These are phyloP conservation scores for Coffea canephora DNA, from an alignment of 257 asterid genomes.

Conservation along the genomic window DNA sequence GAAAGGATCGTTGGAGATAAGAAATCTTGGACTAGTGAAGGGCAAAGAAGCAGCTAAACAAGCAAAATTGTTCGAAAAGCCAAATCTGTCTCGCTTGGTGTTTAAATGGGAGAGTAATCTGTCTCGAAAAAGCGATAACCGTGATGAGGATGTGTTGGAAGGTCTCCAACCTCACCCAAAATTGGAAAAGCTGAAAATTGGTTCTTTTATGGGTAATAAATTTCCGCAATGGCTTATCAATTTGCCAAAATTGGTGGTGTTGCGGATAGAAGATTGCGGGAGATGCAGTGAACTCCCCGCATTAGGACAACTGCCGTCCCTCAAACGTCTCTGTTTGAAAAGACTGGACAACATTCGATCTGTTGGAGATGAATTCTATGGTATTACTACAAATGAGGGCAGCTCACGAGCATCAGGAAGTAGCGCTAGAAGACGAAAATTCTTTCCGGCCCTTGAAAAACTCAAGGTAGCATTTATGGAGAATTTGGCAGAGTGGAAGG, in stretches of 20 bases:
- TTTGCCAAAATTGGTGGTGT: slow-evolving; percentile 10
- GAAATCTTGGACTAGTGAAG: slow-evolving; percentile 11
- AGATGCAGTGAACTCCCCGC: too few species aligned
- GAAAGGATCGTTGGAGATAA: too few species aligned
- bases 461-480: slow-evolving; percentile 14
- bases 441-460: slow-evolving; percentile 24
- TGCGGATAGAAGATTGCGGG: neutral
- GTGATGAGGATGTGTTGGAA: slow-evolving; percentile 30
- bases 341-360: neutral
- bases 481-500: slow-evolving; percentile 26
- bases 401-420: neutral
- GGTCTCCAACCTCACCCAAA: slow-evolving; percentile 38
- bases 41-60: slow-evolving; percentile 16
- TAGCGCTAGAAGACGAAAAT: too few species aligned
- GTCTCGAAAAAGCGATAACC: neutral
- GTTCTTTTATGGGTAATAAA: slow-evolving; percentile 13
- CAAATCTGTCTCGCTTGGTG: neutral
- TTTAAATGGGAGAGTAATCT: neutral
- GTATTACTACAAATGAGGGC: neutral
- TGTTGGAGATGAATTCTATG: slow-evolving; percentile 23
- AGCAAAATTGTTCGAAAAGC: slow-evolving; percentile 18
- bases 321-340: too few species aligned
- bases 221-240: slow-evolving; percentile 30
- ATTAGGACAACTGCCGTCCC: too few species aligned
- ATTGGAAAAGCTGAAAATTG: slow-evolving; percentile 12